Evolutionary conservation across 2,329 filamentous ascomycete genomes (phyloP).

Genomic region (Annulohypoxylon truncatum): DNA sequence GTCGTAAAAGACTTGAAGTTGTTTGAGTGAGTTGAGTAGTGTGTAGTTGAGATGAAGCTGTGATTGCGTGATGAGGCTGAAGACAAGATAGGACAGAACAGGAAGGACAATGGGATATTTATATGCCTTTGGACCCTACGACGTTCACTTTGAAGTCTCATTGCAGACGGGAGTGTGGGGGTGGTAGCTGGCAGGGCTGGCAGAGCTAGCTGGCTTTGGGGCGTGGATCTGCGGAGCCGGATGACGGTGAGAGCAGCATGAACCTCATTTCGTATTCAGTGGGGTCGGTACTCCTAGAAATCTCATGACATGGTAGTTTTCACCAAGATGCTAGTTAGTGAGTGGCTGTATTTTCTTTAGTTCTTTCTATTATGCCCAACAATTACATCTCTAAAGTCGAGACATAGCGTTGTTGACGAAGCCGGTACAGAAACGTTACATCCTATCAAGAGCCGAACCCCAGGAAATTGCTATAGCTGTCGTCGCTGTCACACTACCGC

Average conservation of each 20-base stretch:
- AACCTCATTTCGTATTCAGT: slow-evolving; percentile 29
- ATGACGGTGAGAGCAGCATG: slow-evolving; percentile 17
- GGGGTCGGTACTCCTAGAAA: slow-evolving; percentile 5
- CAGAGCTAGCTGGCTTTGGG: not conserved
- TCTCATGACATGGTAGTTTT: not conserved
- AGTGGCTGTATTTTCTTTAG: not conserved
- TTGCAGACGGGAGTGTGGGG: slow-evolving; percentile 11
- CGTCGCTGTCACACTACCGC: not conserved
- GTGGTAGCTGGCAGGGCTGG: not conserved
- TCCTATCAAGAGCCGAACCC: not conserved
- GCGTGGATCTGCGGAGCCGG: slow-evolving; percentile 16
- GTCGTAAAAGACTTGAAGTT: not conserved
- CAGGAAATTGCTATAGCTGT: not conserved
- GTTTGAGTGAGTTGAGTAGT: slow-evolving; percentile 1
- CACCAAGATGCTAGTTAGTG: not conserved
- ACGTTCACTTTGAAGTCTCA: slow-evolving; percentile 8
- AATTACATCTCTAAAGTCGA: not conserved
- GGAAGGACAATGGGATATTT: slow-evolving; percentile 7
- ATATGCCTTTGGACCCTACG: slow-evolving; percentile 6
- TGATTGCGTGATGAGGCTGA: slow-evolving; percentile 18
- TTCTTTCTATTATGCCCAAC: not conserved
- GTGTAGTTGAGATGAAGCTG: not conserved
- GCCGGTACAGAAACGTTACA: not conserved
- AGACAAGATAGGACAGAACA: not conserved
- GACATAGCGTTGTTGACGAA: not conserved